phyloP scores from a whole-genome alignment of 169 alveolate genomes.

The Eimeria sp. region DNA sequence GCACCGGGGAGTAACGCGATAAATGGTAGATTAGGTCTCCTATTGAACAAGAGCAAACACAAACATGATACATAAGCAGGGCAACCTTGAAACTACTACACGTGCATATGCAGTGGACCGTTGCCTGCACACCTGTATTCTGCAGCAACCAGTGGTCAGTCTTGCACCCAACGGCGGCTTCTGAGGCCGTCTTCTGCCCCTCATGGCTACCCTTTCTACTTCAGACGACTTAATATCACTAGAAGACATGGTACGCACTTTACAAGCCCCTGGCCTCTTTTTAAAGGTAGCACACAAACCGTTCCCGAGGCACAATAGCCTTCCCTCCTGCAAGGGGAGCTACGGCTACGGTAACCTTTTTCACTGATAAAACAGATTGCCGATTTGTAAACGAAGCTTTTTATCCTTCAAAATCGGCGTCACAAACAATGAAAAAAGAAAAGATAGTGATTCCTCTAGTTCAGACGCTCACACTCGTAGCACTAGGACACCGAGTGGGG shows the following conservation, averaged over 20 bases:
- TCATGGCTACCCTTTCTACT: neutral
- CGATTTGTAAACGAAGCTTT: no score
- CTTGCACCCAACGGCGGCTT: neutral
- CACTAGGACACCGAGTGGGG: no score
- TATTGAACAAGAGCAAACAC: neutral
- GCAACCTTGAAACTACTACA: neutral
- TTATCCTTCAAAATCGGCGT: no score
- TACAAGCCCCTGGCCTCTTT: neutral
- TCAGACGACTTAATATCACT: neutral
- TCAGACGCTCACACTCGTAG: neutral
- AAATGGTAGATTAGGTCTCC: neutral
- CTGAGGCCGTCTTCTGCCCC: neutral
- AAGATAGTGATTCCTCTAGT: neutral
- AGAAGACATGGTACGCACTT: neutral
- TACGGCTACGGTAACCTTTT: neutral
- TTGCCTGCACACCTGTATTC: neutral
- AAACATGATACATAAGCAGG: neutral
- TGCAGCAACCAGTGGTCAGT: conserved; percentile 1
- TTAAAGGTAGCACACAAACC: neutral
- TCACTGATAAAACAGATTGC: neutral
- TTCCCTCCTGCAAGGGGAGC: neutral
- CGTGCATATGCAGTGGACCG: neutral
- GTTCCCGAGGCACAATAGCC: neutral
- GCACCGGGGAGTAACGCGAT: neutral
- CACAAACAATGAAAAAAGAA: no score